phyloP scores from a whole-genome alignment of 495 filamentous ascomycete genomes.

The Coniosporium apollinis region DNA sequence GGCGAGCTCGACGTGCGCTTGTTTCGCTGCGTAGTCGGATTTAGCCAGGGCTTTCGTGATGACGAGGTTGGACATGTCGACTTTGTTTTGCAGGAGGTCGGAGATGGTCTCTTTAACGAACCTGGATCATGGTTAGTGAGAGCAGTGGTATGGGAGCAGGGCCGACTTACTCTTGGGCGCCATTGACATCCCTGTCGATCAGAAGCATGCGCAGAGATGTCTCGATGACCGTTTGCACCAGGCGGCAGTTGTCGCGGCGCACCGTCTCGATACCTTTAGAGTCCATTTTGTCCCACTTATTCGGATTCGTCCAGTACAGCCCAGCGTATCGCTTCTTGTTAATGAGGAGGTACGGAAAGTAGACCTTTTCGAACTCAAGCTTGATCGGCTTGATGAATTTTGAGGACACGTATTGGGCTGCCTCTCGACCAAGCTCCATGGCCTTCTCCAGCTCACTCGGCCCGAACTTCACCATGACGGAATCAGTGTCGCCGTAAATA shows the following conservation, averaged over 20 bases:
- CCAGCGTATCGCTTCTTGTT: conserved; percentile 99
- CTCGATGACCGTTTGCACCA: conserved; percentile 95
- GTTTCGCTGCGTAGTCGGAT: conserved; percentile 63
- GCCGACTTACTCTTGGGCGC: conserved; percentile 71
- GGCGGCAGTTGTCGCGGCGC: conserved; percentile 81
- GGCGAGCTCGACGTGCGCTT: conserved; percentile 89
- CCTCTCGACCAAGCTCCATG: conserved; percentile 91
- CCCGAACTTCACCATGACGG: conserved; percentile 99
- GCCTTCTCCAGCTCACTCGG: conserved; percentile 64
- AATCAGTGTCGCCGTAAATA: conserved; percentile 98
- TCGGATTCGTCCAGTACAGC: conserved; percentile 84
- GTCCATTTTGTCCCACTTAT: conserved; percentile 99
- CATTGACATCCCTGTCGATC: conserved; percentile 76
- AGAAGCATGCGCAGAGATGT: conserved; percentile 90
- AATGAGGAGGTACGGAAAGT: conserved; percentile 95
- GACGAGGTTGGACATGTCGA: conserved; percentile 98
- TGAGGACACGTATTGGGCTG: conserved; percentile 65
- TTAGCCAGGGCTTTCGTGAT: conserved; percentile 96
- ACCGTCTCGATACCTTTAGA: conserved; percentile 99
- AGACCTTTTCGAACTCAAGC: conserved; percentile 98
- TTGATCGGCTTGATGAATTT: conserved; percentile 96
- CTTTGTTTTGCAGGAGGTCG: conserved; percentile 87
- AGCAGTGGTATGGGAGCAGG: no score
- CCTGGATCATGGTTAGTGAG: conserved; percentile 28
- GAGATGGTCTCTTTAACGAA: conserved; percentile 95